Percentiles rank a stretch among this genome's conserved stretches.
phyloP scores from a whole-genome alignment of 2,329 filamentous ascomycete species.

The Clarireedia homoeocarpa region DNA sequence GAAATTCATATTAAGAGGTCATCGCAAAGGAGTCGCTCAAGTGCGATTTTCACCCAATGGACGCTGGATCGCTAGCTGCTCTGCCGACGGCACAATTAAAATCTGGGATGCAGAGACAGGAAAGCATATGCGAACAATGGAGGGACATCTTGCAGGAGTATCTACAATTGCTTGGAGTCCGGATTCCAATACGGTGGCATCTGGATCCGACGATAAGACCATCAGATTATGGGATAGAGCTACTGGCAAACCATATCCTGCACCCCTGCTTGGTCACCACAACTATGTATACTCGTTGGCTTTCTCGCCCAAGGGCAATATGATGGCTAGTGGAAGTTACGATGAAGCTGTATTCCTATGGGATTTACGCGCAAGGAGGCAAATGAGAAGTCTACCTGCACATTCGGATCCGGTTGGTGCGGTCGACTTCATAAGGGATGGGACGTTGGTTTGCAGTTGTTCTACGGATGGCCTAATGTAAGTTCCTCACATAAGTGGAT shows the following conservation, averaged over 20 bases:
- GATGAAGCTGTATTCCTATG: constrained; percentile 96
- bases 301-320: constrained; percentile 97
- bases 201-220: constrained; percentile 90
- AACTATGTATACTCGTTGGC: constrained; percentile 93
- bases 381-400: constrained; percentile 87
- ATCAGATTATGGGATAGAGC: constrained; percentile 85
- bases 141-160: constrained; percentile 88
- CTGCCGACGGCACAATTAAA: constrained; percentile 83
- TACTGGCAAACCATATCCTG: constrained; percentile 46
- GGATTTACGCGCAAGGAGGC: constrained; percentile 80
- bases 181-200: constrained; percentile 78
- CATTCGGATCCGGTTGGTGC: constrained; percentile 92
- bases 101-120: constrained; percentile 81
- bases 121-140: constrained; percentile 75
- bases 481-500: constrained; percentile 28
- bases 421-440: constrained; percentile 88
- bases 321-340: constrained; percentile 89
- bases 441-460: constrained; percentile 85
- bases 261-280: constrained; percentile 73
- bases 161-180: constrained; percentile 93
- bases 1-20: constrained; percentile 66
- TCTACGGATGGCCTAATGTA: constrained; percentile 84
- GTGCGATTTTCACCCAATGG: constrained; percentile 90
- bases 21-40: constrained; percentile 70
- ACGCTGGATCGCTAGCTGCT: constrained; percentile 80